Conservation (phyloP, 2,329 filamentous ascomycete genomes). For the Tolypocladium pustulatum region DNA sequence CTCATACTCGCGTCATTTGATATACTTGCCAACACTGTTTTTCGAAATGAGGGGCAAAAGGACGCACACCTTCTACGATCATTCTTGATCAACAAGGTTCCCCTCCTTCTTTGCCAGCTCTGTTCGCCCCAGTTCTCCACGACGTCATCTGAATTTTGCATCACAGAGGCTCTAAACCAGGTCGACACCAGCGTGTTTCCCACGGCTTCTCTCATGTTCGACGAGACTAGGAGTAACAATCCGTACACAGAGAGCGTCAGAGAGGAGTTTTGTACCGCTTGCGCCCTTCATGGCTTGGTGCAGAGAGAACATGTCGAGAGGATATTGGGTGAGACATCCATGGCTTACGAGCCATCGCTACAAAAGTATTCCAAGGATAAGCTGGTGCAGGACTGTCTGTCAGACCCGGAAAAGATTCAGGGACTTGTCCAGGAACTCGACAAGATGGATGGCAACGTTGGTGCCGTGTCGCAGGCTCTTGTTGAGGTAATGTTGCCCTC, state of each 20-base stretch:
- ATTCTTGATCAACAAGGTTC: slow-evolving; percentile 66
- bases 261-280: slow-evolving; percentile 79
- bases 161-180: slow-evolving; percentile 63
- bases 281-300: slow-evolving; percentile 79
- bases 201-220: slow-evolving; percentile 48
- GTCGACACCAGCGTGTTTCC: slow-evolving; percentile 71
- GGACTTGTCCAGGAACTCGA: slow-evolving; percentile 74
- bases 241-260: slow-evolving; percentile 48
- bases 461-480: slow-evolving; percentile 70
- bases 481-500: slow-evolving; percentile 45
- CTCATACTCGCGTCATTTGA: slow-evolving; percentile 85
- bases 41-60: slow-evolving; percentile 46
- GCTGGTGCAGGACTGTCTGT: slow-evolving; percentile 66
- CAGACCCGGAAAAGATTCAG: slow-evolving; percentile 65
- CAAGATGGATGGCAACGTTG: slow-evolving; percentile 83
- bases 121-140: slow-evolving; percentile 60
- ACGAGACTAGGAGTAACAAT: slow-evolving; percentile 45
- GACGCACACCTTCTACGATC: slow-evolving; percentile 69
- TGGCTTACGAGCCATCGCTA: slow-evolving; percentile 64
- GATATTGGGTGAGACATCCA: slow-evolving; percentile 74
- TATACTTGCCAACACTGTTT: slow-evolving; percentile 75
- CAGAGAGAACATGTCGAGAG: slow-evolving; percentile 66
- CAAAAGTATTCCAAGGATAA: slow-evolving; percentile 69
- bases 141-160: slow-evolving; percentile 62
- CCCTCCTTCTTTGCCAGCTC: slow-evolving; percentile 41